Conservation (phyloP, 306 rosid genomes). For the Quercus wislizeni region DNA sequence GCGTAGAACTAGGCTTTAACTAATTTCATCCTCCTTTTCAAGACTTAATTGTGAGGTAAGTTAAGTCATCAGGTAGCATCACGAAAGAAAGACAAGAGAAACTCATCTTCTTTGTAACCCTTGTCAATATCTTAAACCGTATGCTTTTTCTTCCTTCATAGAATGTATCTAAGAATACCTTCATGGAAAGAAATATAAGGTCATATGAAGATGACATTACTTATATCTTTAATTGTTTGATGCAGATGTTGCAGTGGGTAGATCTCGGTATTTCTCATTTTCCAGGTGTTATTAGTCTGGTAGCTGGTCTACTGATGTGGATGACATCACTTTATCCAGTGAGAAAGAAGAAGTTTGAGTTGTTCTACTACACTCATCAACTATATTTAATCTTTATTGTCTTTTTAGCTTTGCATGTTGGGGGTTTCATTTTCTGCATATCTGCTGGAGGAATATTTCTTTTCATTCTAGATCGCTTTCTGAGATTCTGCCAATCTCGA, state of each 20-base stretch:
- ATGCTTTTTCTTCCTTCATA: background rate
- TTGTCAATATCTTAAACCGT: background rate
- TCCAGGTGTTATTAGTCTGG: no score
- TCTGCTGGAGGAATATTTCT: conserved; percentile 78
- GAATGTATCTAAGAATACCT: background rate
- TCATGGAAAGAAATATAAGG: background rate
- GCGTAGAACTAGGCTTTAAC: background rate
- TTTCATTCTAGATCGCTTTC: conserved; percentile 82
- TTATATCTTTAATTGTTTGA: background rate
- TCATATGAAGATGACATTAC: background rate
- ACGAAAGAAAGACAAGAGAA: background rate
- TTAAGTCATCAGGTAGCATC: background rate
- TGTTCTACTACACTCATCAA: conserved; percentile 94
- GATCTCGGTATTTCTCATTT: no score
- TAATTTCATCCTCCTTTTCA: background rate
- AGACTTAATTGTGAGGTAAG: no score
- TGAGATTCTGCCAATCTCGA: conserved; percentile 84
- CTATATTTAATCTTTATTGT: conserved; percentile 67
- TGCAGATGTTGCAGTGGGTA: conserved; percentile 35
- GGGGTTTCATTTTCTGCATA: conserved; percentile 67
- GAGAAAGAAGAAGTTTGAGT: conserved; percentile 70
- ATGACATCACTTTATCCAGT: conserved; percentile 76
- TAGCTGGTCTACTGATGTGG: conserved; percentile 88
- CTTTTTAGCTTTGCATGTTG: conserved; percentile 81
- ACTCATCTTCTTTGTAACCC: background rate